Base-by-base conservation (phyloP, 2,329 filamentous ascomycete species). In the Aspergillus japonicus region DNA sequence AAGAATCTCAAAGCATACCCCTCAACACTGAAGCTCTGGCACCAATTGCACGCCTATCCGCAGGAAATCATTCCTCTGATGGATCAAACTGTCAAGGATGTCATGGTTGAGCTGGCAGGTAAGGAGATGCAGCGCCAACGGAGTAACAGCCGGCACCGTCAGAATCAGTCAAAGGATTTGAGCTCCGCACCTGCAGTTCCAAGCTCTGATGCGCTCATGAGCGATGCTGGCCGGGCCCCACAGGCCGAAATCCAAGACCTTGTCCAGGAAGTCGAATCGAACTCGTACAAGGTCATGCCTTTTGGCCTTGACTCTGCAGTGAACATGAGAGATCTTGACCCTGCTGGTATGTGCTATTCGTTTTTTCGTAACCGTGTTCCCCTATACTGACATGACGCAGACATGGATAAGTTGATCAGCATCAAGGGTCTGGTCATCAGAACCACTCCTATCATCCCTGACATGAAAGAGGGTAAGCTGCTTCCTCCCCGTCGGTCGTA, bases 391-490 rank as follows among this genome's bases (percentile, higher is more conserved):
- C 58, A 24, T 42, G 21, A 5, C 50, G 11, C 67, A 84, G 92
- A 98, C 71, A 96, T 98, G 86, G 96, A 99, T 77, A 96, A 96
- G 72, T 85, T 99, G 65, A 89, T 99, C 66, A 91, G 89, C 66
- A 89, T 99, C 77, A 99, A 98, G 78, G 95, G 95, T 50, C 83
- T 99, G 16, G 95, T 99, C 62, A 99, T 99, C 70, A 88, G 95
- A 63, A 90, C 95, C 3, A 98, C 95, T 0, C 92, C 95, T 0
- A 91, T 99, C 65, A 98, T 99, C 65, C 95, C 95, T 0, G 95
- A 99, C 70, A 99, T 99, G 96, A 97, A 96, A 78, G 91, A 96
- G 73, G 82, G 82, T 82, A 72, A 67, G 74, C 59, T 16, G 26
- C 14, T 12, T 51, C 14, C 26, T 19, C 4, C 19, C 14, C 2